These are phyloP conservation scores for Epicoccum sorghinum DNA, from an alignment of 2,329 filamentous ascomycete species.

Conservation along the genomic window DNA sequence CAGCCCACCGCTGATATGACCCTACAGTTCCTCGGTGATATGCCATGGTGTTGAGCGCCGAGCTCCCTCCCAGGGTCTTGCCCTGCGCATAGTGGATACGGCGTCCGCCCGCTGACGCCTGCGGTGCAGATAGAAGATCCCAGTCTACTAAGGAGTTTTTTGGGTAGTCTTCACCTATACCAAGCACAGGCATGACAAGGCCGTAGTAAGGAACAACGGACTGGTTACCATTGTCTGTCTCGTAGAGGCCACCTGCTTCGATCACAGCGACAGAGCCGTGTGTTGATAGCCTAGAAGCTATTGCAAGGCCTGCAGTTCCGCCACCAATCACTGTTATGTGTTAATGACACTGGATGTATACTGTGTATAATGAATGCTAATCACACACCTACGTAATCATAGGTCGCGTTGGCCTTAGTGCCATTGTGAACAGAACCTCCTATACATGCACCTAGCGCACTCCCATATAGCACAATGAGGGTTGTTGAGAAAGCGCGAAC, in stretches of 20 bases:
- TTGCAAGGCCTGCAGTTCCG: constrained; percentile 34
- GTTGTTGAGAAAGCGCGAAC: no score
- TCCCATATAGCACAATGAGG: no score
- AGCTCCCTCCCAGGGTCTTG: constrained; percentile 40
- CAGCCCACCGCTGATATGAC: constrained; percentile 39
- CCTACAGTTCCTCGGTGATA: constrained; percentile 33
- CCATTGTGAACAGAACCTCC: no score
- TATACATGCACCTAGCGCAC: no score
- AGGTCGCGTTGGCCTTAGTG: no score
- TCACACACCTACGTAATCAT: no score
- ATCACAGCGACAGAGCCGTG: constrained; percentile 34
- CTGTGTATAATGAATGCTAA: no score
- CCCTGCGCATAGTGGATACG: constrained; percentile 43
- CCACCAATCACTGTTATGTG: constrained; percentile 31
- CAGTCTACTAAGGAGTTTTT: constrained; percentile 36
- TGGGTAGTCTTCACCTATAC: constrained; percentile 23
- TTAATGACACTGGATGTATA: background rate
- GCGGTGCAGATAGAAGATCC: constrained; percentile 32
- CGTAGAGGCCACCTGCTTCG: constrained; percentile 35
- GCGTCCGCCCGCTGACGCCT: constrained; percentile 23
- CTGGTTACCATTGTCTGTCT: constrained; percentile 36
- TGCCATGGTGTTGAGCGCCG: constrained; percentile 33
- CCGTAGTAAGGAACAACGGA: constrained; percentile 32
- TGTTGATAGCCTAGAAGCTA: constrained; percentile 30
- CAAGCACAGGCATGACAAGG: constrained; percentile 25